These are phyloP conservation scores for Tulasnella sp. DNA, from an alignment of 768 basidiomycete genomes.

Conservation along the genomic window DNA sequence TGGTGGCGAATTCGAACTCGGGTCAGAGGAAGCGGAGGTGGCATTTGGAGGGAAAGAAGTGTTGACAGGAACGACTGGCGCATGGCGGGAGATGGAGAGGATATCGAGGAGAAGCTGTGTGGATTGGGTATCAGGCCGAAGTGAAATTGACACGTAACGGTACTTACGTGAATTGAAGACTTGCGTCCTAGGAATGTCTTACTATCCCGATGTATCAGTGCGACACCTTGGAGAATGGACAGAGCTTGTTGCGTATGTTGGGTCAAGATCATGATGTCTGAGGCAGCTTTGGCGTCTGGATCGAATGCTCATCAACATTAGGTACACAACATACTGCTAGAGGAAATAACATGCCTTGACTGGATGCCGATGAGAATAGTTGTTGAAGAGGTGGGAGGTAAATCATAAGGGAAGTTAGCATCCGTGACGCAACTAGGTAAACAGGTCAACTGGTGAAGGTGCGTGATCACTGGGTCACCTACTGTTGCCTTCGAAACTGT, in stretches of 20 bases:
- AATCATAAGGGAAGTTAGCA: constrained; percentile 48
- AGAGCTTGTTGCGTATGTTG: constrained; percentile 47
- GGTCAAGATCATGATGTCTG: constrained; percentile 35
- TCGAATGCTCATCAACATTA: neutral
- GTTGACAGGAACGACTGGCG: constrained; percentile 32
- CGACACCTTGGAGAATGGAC: constrained; percentile 64
- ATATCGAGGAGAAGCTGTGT: constrained; percentile 57
- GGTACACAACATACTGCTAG: neutral
- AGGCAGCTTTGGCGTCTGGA: constrained; percentile 35
- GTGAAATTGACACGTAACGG: too few relatives aligned
- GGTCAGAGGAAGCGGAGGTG: too few relatives aligned
- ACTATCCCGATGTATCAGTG: constrained; percentile 52
- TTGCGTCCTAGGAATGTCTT: constrained; percentile 59
- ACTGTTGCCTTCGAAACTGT: constrained; percentile 78
- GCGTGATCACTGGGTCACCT: constrained; percentile 23
- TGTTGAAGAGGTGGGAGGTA: constrained; percentile 26
- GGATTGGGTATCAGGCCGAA: too few relatives aligned
- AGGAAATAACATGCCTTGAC: constrained; percentile 1
- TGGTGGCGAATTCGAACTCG: constrained; percentile 23
- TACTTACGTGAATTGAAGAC: constrained; percentile 52
- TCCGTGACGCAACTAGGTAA: constrained; percentile 47
- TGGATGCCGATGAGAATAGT: constrained; percentile 24
- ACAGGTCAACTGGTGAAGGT: constrained; percentile 6
- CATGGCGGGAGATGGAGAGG: constrained; percentile 55
- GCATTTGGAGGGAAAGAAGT: too few relatives aligned